Evolutionary conservation across 2,329 filamentous ascomycete genomes (phyloP).

Genomic region (Bimuria novae-zelandiae): DNA sequence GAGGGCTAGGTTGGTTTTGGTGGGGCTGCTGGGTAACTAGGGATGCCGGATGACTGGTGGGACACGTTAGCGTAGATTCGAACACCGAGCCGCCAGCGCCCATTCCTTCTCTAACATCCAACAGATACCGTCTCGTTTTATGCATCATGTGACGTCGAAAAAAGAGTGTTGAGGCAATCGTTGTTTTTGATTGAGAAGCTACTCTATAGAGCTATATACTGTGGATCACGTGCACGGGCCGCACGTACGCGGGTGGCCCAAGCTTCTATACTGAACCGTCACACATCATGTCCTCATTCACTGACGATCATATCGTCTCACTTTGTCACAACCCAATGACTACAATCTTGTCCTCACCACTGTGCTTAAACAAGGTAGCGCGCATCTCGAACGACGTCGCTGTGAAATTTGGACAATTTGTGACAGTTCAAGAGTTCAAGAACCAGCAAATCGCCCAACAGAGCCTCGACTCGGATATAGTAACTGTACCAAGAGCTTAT

Average conservation of each 20-base stretch:
- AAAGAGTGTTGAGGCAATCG: too few relatives aligned
- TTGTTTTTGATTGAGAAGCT: too few relatives aligned
- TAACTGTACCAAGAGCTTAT: slow-evolving; percentile 6
- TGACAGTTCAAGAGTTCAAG: slow-evolving; percentile 6
- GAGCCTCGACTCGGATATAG: slow-evolving; percentile 7
- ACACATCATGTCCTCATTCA: neutral
- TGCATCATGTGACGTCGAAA: too few relatives aligned
- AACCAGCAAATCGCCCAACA: slow-evolving; percentile 8
- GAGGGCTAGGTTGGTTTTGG: too few relatives aligned
- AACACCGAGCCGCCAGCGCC: too few relatives aligned
- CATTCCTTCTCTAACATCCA: too few relatives aligned
- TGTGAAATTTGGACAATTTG: slow-evolving; percentile 8
- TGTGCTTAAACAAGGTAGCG: slow-evolving; percentile 7
- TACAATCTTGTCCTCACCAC: slow-evolving; percentile 2
- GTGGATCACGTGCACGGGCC: too few relatives aligned
- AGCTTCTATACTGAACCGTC: neutral
- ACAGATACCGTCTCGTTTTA: too few relatives aligned
- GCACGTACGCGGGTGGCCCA: neutral
- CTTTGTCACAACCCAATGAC: slow-evolving; percentile 5
- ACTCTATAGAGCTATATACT: too few relatives aligned
- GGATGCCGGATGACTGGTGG: too few relatives aligned
- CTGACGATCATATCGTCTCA: slow-evolving; percentile 3
- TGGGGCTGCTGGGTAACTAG: too few relatives aligned
- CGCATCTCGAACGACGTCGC: slow-evolving; percentile 4
- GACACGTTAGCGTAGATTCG: too few relatives aligned